A percentile compares a stretch with the other conserved stretches of the same genome.
phyloP scores from a whole-genome alignment of 306 rosid genomes.

The Rosa persica region DNA sequence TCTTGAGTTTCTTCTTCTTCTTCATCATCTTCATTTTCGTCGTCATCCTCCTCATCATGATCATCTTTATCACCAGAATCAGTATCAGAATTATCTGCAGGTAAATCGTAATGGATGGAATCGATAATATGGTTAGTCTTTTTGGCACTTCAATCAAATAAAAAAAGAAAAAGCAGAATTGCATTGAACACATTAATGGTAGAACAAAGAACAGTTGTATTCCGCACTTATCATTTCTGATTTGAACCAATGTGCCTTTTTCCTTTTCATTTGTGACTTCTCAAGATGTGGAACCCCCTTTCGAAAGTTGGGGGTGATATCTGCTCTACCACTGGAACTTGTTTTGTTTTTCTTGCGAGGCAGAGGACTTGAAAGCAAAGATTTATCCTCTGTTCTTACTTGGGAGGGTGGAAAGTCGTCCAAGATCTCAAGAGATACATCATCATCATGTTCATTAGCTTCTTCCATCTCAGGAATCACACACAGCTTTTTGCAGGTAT shows the following conservation, averaged over 20 bases:
- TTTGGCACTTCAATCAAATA: neutral
- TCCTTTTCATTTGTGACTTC: neutral
- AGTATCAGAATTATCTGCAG: neutral
- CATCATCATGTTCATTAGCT: neutral
- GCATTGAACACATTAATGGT: neutral
- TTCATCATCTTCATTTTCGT: neutral
- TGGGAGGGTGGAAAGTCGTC: neutral
- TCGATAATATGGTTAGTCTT: neutral
- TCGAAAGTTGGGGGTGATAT: neutral
- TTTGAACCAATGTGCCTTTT: neutral
- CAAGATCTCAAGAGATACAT: neutral
- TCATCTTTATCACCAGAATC: neutral
- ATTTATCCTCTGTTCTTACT: neutral
- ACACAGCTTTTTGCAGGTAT: neutral
- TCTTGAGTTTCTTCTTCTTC: neutral
- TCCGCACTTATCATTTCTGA: neutral
- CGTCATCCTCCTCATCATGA: neutral
- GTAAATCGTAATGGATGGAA: neutral
- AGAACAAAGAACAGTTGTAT: too few relatives aligned
- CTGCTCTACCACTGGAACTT: neutral
- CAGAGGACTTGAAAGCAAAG: neutral
- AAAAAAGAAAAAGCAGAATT: neutral
- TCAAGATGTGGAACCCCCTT: neutral
- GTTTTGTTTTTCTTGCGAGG: neutral
- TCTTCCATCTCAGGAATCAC: conserved; percentile 7